A percentile compares a stretch with the other conserved stretches of the same genome.
Conservation (phyloP, 495 filamentous ascomycete genomes). For the Geopyxis carbonaria region DNA sequence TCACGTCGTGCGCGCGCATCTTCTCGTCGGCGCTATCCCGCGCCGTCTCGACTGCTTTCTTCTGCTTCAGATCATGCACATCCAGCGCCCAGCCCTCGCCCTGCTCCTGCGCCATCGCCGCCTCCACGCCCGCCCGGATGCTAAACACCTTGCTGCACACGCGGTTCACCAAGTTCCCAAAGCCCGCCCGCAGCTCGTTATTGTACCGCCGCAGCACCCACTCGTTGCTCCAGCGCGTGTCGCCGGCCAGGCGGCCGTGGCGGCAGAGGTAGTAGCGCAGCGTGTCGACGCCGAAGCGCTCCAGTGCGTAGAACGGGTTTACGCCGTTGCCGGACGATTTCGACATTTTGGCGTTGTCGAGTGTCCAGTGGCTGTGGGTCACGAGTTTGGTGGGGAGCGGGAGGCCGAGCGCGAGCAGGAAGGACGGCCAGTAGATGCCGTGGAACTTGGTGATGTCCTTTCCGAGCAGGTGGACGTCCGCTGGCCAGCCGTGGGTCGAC, state of each 20-base stretch:
- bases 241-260: slow-evolving; percentile 54
- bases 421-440: slow-evolving; percentile 93
- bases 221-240: slow-evolving; percentile 69
- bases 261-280: slow-evolving; percentile 76
- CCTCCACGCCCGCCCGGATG: slow-evolving; percentile 33
- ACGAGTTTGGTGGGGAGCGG: slow-evolving; percentile 68
- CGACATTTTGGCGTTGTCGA: slow-evolving; percentile 80
- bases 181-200: slow-evolving; percentile 49
- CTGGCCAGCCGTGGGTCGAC: slow-evolving; percentile 58
- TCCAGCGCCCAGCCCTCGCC: background rate
- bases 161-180: slow-evolving; percentile 65
- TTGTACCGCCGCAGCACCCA: slow-evolving; percentile 61
- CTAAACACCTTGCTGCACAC: slow-evolving; percentile 51
- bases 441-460: slow-evolving; percentile 96
- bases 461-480: slow-evolving; percentile 77
- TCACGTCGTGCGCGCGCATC: slow-evolving; percentile 51
- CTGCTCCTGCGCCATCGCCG: slow-evolving; percentile 9
- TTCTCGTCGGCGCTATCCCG: slow-evolving; percentile 15
- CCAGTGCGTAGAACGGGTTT: slow-evolving; percentile 81
- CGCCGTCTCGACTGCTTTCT: background rate
- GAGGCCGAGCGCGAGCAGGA: slow-evolving; percentile 75
- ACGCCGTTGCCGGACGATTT: slow-evolving; percentile 91
- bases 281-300: slow-evolving; percentile 70
- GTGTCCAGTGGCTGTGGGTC: slow-evolving; percentile 87
- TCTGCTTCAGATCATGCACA: background rate